Base-by-base conservation (phyloP, 2,329 filamentous ascomycete genomes). In the Aspergillus ochraceoroseus region DNA sequence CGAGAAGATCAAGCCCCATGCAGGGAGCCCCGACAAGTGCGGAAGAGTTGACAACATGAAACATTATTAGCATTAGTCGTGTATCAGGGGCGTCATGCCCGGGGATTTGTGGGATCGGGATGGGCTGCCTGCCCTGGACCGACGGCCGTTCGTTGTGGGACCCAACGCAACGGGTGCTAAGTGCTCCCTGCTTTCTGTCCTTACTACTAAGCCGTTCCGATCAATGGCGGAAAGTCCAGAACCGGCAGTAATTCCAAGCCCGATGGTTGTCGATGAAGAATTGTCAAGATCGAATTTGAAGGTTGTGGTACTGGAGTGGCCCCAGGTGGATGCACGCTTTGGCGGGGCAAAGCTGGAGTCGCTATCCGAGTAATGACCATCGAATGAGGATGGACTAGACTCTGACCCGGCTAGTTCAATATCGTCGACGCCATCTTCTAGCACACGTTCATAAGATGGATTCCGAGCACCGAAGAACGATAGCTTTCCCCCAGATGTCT, bases 111-210 rank as follows among this genome's bases (percentile, higher is more conserved):
- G 56, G 13, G 62, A 57, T 45, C 63, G 48, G 7, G 78, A 80
- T 6, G 71, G 71, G 61, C 69, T 72, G 30, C 66, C 66, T 7
- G 67, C 55, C 46, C 71, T 61, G 12, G 66, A 69, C 22, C 63
- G 63, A 33, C 66, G 64, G 5, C 66, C 66, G 39, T 65, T 67
- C 36, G 72, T 68, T 33, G 68, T 72, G 8, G 75, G 75, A 53
- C 62, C 64, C 19, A 67, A 41, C 63, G 69, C 75, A 9, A 77
- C 59, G 6, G 71, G 74, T 11, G 76, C 72, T 25, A 95, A 65
- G 43, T 86, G 75, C 59, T 96, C 92, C 38, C 87, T 74, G 59
- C 87, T 94, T 59, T 95, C 90, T 0, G 86, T 94, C 51, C 90
- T 73, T 2, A 87, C 77, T 38, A 86, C 81, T 48, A 95, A 62